These are phyloP conservation scores for Fusarium sororula DNA, from an alignment of 2,329 filamentous ascomycete genomes.

Conservation along the genomic window DNA sequence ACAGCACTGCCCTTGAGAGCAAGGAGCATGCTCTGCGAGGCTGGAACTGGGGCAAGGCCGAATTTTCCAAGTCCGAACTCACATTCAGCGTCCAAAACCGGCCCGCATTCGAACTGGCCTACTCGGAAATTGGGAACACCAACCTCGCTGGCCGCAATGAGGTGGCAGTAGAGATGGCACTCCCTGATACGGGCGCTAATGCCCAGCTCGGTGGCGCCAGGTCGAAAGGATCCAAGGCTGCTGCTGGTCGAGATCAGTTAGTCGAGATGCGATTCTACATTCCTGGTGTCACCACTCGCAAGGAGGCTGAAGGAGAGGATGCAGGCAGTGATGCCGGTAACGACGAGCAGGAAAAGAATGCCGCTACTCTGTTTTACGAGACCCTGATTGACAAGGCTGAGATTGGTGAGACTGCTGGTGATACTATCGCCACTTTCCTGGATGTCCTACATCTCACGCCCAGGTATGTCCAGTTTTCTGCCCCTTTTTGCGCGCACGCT, in stretches of 20 bases:
- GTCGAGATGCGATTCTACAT: conserved; percentile 99
- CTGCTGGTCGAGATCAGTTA: conserved; percentile 88
- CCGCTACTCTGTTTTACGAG: conserved; percentile 97
- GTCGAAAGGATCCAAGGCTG: conserved; percentile 86
- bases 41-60: conserved; percentile 99
- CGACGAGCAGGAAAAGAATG: conserved; percentile 81
- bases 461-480: conserved; percentile 61
- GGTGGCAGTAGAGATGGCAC: conserved; percentile 92
- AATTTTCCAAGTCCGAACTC: conserved; percentile 94
- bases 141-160: conserved; percentile 98
- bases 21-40: conserved; percentile 94
- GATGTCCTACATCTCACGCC: conserved; percentile 97
- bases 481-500: neutral
- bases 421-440: conserved; percentile 96
- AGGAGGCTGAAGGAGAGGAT: conserved; percentile 73
- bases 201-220: conserved; percentile 77
- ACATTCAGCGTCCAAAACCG: conserved; percentile 97
- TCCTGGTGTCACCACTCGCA: conserved; percentile 85
- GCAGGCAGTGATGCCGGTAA: conserved; percentile 66
- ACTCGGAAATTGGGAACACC: conserved; percentile 97
- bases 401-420: conserved; percentile 98
- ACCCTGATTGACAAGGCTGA: conserved; percentile 98
- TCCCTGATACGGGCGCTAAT: conserved; percentile 79
- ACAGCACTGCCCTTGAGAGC: conserved; percentile 89
- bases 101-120: conserved; percentile 95